phyloP scores from a whole-genome alignment of 2,329 filamentous ascomycete genomes.

The Geoglossum cookeanum region DNA sequence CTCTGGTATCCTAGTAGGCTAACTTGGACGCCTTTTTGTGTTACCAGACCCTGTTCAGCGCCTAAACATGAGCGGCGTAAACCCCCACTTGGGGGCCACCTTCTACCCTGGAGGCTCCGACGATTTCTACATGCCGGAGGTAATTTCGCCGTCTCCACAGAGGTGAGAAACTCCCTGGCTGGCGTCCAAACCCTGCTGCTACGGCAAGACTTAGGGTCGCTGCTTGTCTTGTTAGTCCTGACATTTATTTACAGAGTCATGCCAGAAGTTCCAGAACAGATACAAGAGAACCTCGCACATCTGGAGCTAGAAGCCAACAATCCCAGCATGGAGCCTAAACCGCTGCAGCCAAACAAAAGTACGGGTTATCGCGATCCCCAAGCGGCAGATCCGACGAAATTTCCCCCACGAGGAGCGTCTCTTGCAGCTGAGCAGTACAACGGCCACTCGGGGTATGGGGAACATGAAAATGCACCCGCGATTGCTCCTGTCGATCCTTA shows the following conservation, averaged over 20 bases:
- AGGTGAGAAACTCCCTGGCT: slow-evolving; percentile 21
- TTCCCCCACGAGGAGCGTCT: background rate
- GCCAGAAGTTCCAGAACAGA: slow-evolving; percentile 89
- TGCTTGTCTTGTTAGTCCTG: background rate
- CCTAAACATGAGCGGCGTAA: background rate
- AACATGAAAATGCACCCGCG: slow-evolving; percentile 10
- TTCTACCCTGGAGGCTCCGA: slow-evolving; percentile 39
- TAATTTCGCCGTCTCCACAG: slow-evolving; percentile 37
- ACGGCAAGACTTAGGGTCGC: background rate
- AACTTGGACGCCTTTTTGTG: background rate
- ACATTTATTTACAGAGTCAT: slow-evolving; percentile 44
- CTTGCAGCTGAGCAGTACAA: background rate
- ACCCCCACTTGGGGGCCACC: slow-evolving; percentile 32
- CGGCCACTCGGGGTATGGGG: background rate
- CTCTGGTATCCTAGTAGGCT: background rate
- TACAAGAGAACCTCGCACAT: slow-evolving; percentile 83
- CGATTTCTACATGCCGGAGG: slow-evolving; percentile 42
- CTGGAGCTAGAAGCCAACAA: slow-evolving; percentile 56
- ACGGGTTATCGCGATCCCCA: background rate
- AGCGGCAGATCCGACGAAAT: background rate
- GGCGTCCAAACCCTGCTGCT: background rate
- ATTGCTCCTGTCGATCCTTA: background rate
- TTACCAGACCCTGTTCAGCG: background rate
- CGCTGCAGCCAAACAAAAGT: background rate
- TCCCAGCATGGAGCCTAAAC: background rate